A percentile compares a stretch with the other conserved stretches of the same genome.
Conservation (phyloP, 1,284 basidiomycete species). For the Apiotrichum gracile region DNA sequence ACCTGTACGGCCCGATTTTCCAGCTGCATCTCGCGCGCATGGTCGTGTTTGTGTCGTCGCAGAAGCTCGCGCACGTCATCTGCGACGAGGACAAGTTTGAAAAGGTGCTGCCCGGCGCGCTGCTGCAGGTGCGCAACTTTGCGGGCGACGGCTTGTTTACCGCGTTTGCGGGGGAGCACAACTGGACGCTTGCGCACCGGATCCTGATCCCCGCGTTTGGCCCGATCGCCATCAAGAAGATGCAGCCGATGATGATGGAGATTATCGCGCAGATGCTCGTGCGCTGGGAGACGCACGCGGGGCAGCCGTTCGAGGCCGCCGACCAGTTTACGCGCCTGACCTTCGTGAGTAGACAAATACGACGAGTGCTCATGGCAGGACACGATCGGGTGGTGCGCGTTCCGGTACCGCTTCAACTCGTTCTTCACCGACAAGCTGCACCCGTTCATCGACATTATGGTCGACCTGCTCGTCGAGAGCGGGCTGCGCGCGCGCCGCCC, state of each 20-base stretch:
- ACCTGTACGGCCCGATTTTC: constrained; percentile 13
- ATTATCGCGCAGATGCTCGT: constrained; percentile 52
- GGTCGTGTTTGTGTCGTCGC: constrained; percentile 44
- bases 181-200: constrained; percentile 52
- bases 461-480: constrained; percentile 12
- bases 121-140: constrained; percentile 49
- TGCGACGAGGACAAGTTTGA: constrained; percentile 52
- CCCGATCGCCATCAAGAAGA: constrained; percentile 50
- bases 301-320: constrained; percentile 16
- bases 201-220: constrained; percentile 56
- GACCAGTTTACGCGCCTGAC: constrained; percentile 14
- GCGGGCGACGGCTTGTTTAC: constrained; percentile 49
- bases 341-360: constrained; percentile 5
- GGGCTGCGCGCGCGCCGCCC: constrained; percentile 2
- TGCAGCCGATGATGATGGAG: constrained; percentile 52
- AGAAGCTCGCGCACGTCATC: constrained; percentile 50
- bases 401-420: constrained; percentile 49
- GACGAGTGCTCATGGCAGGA: constrained; percentile 1
- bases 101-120: constrained; percentile 46
- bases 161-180: constrained; percentile 50
- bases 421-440: constrained; percentile 43
- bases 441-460: constrained; percentile 46
- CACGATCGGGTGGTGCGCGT: constrained; percentile 33
- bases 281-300: constrained; percentile 15
- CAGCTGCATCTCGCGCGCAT: constrained; percentile 4